phyloP scores from a whole-genome alignment of 2,329 filamentous ascomycete species.

The Basipetospora chlamydospora region DNA sequence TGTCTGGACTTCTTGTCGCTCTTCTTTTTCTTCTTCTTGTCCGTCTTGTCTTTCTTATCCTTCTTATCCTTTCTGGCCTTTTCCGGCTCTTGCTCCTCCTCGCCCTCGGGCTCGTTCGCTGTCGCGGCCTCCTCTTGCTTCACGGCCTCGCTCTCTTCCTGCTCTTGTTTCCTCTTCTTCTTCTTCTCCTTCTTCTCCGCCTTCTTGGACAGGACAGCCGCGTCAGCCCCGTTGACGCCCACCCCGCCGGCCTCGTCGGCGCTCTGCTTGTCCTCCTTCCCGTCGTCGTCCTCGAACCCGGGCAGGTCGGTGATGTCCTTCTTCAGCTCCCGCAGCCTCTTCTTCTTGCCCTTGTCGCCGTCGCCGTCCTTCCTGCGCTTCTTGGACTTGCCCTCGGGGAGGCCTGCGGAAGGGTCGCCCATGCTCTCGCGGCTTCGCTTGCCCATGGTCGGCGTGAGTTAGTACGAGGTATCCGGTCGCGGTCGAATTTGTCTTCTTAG shows the following conservation, averaged over 20 bases:
- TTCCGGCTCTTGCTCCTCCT: slow-evolving; percentile 11
- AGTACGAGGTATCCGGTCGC: too few species aligned
- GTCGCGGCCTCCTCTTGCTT: not conserved
- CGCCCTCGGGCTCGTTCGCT: not conserved
- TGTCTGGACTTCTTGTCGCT: slow-evolving; percentile 9
- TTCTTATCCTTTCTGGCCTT: slow-evolving; percentile 16
- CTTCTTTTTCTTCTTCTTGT: slow-evolving; percentile 17
- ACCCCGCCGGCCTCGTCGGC: not conserved
- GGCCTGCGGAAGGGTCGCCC: not conserved
- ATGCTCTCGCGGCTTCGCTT: slow-evolving; percentile 4
- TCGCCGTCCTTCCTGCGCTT: slow-evolving; percentile 3
- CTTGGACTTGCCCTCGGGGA: slow-evolving; percentile 2
- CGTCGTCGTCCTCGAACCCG: not conserved
- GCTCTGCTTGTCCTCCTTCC: not conserved
- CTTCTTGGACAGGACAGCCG: not conserved
- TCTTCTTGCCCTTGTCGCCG: slow-evolving; percentile 1
- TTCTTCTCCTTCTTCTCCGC: too few species aligned
- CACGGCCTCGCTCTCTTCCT: not conserved
- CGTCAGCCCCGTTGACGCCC: not conserved
- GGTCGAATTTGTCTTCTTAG: too few species aligned
- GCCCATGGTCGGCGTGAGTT: slow-evolving; percentile 1
- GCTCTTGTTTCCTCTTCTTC: not conserved
- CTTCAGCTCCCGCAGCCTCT: slow-evolving; percentile 4
- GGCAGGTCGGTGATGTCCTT: slow-evolving; percentile 5
- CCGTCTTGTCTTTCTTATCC: slow-evolving; percentile 14